Evolutionary conservation across 768 basidiomycete genomes (phyloP), one percentile per base, ranked within the genome.

Genomic region (Russula griseocarnosa): DNA sequence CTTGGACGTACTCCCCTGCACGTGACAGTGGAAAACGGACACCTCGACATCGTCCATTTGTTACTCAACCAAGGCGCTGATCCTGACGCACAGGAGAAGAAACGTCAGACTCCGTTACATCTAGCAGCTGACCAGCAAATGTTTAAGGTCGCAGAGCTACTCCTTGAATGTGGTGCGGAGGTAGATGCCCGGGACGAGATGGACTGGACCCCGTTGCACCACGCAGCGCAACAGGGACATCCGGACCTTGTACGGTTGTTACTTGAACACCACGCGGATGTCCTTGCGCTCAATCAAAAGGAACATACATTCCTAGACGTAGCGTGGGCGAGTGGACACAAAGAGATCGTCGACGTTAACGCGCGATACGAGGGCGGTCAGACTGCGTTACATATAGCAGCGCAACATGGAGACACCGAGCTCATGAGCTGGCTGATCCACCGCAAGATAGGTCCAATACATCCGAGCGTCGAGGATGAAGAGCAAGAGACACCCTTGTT

Each of bases 171-270:
- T 28, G 28, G 28, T 2, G 28, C 28, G 28, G 28, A 28, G 2
- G 4, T 28, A 2, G 28, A 28, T 28, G 28, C 28, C 28, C n/a
- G 28, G 28, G 28, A 28, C 28, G 4, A 28, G 28, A 28, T 28
- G 28, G 28, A 28, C 28, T 2, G 28, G 4, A 28, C 28, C 4
- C 28, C 28, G 28, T 4, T 28, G 4, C 28, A 96, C n/a, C n/a
- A n/a, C n/a, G n/a, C 51, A 18, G 16, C 51, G 2, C 2, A 30
- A 20, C 5, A 30, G 0, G 51, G 51, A 30, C 30, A 30, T 30
- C 30, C 5, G 28, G 28, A 28, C 3, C 28, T 28, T 28, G 5
- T 28, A 5, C 28, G 5, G 28, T 5, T 2, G 28, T 6, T 30
- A 6, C 30, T 30, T 5, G 18, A n/a, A 10, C 13, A 52, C 30